phyloP scores from a whole-genome alignment of 2,329 filamentous ascomycete genomes.

The Aspergillus uvarum region DNA sequence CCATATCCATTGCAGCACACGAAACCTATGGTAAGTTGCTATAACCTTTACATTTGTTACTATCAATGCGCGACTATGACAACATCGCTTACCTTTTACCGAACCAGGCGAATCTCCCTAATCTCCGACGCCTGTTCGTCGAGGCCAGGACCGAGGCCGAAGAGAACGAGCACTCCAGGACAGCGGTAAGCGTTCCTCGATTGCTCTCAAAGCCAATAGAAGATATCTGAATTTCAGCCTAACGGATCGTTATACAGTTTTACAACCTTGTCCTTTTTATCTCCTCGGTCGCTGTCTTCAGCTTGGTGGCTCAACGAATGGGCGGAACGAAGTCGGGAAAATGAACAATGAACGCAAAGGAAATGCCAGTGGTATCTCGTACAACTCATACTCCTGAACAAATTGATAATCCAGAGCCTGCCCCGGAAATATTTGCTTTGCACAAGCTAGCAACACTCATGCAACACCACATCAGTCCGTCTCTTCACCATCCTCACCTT shows the following conservation, averaged over 20 bases:
- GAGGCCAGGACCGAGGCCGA: conserved; percentile 90
- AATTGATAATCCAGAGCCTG: neutral
- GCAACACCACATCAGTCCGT: conserved; percentile 34
- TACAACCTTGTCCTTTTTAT: conserved; percentile 97
- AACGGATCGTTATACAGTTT: conserved; percentile 55
- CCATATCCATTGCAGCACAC: neutral
- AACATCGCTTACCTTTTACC: neutral
- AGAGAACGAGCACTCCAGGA: conserved; percentile 90
- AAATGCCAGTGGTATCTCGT: neutral
- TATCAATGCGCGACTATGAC: neutral
- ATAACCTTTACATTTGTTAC: neutral
- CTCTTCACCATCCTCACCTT: conserved; percentile 68
- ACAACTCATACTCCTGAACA: neutral
- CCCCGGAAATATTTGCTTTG: neutral
- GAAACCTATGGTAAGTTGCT: neutral
- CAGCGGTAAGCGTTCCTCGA: conserved; percentile 64
- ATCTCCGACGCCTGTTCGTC: conserved; percentile 92
- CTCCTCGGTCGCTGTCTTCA: conserved; percentile 92
- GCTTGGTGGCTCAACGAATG: conserved; percentile 86
- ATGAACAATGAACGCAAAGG: conserved; percentile 29
- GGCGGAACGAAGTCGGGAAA: conserved; percentile 44
- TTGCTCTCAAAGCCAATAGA: too few species aligned
- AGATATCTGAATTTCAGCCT: conserved; percentile 9
- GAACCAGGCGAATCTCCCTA: conserved; percentile 64
- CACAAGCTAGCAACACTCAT: neutral